A percentile compares a stretch with the other conserved stretches of the same genome.
These are phyloP conservation scores for Paramecium pentaurelia DNA, from an alignment of 73 alveolate species.

Conservation along the genomic window DNA sequence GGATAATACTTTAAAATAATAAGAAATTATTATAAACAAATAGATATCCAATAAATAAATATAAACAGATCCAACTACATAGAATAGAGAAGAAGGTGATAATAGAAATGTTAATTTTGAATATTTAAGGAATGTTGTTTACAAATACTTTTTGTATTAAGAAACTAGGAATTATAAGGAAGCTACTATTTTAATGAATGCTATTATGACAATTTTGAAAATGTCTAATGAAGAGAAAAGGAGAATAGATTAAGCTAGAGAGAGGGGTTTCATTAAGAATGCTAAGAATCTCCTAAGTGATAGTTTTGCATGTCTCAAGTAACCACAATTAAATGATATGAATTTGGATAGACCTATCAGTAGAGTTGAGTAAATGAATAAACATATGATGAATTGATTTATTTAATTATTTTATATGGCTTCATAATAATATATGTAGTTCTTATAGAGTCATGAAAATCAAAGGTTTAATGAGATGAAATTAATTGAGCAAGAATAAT, in stretches of 20 bases:
- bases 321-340: not conserved
- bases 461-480: not conserved
- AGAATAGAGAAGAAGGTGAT: not conserved
- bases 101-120: not conserved
- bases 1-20: not conserved
- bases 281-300: not conserved
- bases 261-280: not conserved
- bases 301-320: not conserved
- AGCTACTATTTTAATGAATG: constrained; percentile 43
- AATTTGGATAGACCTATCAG: not conserved
- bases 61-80: not conserved
- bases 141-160: constrained; percentile 44
- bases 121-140: constrained; percentile 38
- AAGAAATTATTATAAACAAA: not conserved
- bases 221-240: constrained; percentile 50
- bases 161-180: constrained; percentile 52
- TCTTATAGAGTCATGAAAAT: not conserved
- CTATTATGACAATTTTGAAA: constrained; percentile 50
- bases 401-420: not conserved
- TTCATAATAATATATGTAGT: not conserved
- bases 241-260: constrained; percentile 36
- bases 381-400: not conserved
- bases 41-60: not conserved
- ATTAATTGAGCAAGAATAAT: not conserved
- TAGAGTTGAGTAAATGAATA: not conserved